These are phyloP conservation scores for Tephrocybe sp. DNA, from an alignment of 768 basidiomycete species.

Conservation along the genomic window DNA sequence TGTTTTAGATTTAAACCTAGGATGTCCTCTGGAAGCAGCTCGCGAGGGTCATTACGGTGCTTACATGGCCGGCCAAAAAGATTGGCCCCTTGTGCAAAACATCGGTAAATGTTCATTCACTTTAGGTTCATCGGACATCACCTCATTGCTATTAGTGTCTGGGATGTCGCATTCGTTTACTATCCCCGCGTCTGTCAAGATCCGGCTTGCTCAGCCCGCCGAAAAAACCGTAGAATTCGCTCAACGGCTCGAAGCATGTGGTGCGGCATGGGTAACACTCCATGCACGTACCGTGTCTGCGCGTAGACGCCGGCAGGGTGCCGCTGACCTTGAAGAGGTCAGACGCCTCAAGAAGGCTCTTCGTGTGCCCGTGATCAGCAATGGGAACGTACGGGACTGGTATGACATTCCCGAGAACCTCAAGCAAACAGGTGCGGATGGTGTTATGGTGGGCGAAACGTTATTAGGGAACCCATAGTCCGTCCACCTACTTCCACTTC, in stretches of 20 bases:
- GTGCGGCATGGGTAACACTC: conserved; percentile 69
- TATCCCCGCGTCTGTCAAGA: conserved; percentile 67
- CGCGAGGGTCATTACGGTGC: conserved; percentile 69
- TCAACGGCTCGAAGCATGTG: conserved; percentile 58
- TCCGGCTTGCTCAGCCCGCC: conserved; percentile 57
- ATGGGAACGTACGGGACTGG: conserved; percentile 72
- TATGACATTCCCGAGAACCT: conserved; percentile 57
- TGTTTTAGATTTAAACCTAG: conserved; percentile 70
- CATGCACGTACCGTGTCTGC: conserved; percentile 76
- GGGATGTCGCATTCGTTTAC: conserved; percentile 61
- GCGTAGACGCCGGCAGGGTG: conserved; percentile 66
- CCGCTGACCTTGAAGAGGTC: conserved; percentile 66
- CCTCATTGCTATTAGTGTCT: conserved; percentile 45
- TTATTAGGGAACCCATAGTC: conserved; percentile 75
- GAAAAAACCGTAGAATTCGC: conserved; percentile 57
- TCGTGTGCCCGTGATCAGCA: conserved; percentile 65
- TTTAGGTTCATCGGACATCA: background rate
- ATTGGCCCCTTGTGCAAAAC: conserved; percentile 66
- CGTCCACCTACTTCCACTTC: conserved; percentile 3
- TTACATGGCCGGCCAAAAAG: conserved; percentile 71
- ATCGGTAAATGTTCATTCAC: conserved; percentile 48
- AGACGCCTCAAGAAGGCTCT: conserved; percentile 52
- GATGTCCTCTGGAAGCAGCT: conserved; percentile 76
- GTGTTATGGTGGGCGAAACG: conserved; percentile 82
- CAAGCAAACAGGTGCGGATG: conserved; percentile 61